Evolutionary conservation across 2,329 filamentous ascomycete genomes (phyloP).

Genomic region (Calonectria honghensis): DNA sequence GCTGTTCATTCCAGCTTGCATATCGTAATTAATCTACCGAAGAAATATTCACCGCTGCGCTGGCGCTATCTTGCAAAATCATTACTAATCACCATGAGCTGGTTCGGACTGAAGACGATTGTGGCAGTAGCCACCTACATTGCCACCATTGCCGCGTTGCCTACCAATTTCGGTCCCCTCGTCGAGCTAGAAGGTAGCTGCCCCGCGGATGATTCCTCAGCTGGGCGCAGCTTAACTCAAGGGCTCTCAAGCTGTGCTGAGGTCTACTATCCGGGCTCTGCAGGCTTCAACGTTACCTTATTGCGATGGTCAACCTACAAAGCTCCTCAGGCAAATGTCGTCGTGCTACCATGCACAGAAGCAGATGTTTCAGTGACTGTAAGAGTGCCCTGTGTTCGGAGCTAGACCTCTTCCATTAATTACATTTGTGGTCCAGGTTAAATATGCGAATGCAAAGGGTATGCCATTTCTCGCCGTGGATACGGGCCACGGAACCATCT

Average conservation of each 20-base stretch:
- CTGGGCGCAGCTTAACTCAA: not conserved
- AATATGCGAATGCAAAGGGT: slow-evolving; percentile 66
- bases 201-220: slow-evolving; percentile 50
- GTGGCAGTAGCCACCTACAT: slow-evolving; percentile 51
- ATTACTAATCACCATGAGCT: slow-evolving; percentile 36
- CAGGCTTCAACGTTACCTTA: slow-evolving; percentile 61
- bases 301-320: slow-evolving; percentile 68
- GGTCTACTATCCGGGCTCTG: slow-evolving; percentile 64
- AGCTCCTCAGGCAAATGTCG: slow-evolving; percentile 65
- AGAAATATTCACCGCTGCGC: not conserved
- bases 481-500: slow-evolving; percentile 71
- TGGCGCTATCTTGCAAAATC: not conserved
- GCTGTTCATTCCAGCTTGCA: too few species aligned
- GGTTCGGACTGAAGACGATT: slow-evolving; percentile 48
- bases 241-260: slow-evolving; percentile 62
- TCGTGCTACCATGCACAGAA: slow-evolving; percentile 68
- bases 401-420: accelerated
- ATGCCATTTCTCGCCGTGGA: slow-evolving; percentile 73
- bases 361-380: slow-evolving; percentile 71
- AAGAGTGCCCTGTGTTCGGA: slow-evolving; percentile 21
- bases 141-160: slow-evolving; percentile 47
- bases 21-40: not conserved
- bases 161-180: slow-evolving; percentile 38
- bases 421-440: slow-evolving; percentile 49
- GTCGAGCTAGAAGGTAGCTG: slow-evolving; percentile 46